These are phyloP conservation scores for Penicillium maclennaniae DNA, from an alignment of 495 filamentous ascomycete species.

Conservation along the genomic window DNA sequence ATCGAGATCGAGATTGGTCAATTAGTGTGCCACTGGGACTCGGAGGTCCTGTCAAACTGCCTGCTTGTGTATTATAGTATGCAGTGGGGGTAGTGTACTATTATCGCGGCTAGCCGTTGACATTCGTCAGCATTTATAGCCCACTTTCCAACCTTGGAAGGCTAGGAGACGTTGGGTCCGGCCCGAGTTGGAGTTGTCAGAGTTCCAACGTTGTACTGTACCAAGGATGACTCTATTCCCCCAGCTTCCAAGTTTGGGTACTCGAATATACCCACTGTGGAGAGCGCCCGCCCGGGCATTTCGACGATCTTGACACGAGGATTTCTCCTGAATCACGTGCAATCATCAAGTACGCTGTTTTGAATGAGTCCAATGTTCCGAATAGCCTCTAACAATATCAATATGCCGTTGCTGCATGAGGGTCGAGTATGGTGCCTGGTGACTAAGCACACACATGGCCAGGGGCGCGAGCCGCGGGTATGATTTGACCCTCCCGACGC, in stretches of 20 bases:
- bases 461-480: conserved; percentile 20
- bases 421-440: neutral
- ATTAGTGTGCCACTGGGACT: neutral
- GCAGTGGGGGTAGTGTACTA: conserved; percentile 5
- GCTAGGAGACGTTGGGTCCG: neutral
- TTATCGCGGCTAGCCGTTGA: neutral
- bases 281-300: neutral
- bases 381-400: no score
- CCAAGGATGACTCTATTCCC: no score
- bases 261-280: neutral
- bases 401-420: neutral
- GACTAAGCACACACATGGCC: conserved; percentile 27
- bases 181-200: neutral
- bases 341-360: neutral
- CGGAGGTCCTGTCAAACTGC: neutral
- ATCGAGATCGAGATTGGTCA: neutral
- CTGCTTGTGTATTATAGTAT: neutral
- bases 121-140: neutral
- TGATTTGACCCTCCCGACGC: conserved; percentile 6
- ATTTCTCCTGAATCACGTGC: neutral
- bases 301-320: neutral
- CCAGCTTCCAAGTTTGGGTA: neutral
- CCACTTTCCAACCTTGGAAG: neutral
- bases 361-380: neutral
- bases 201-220: no score